Evolutionary conservation across 805 yeast species (phyloP).

Genomic region (Wickerhamiella azyma): DNA sequence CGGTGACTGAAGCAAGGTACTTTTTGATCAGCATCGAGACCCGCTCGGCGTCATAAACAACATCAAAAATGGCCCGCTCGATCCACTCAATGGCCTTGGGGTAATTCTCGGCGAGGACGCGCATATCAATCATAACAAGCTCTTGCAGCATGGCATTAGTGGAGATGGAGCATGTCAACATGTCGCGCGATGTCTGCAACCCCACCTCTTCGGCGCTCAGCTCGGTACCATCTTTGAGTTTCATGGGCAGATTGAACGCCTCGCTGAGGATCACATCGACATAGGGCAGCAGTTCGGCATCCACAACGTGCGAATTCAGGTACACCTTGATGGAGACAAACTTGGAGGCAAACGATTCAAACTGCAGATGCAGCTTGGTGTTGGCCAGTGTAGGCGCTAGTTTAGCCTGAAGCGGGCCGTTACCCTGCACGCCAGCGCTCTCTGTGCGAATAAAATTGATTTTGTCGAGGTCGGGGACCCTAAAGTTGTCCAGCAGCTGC

Average conservation of each 20-base stretch:
- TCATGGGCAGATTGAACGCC: conserved; percentile 60
- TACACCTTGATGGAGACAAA: conserved; percentile 58
- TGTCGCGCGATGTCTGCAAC: conserved; percentile 54
- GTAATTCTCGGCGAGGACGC: conserved; percentile 51
- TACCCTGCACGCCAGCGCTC: conserved; percentile 32
- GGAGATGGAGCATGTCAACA: conserved; percentile 40
- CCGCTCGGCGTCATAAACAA: conserved; percentile 60
- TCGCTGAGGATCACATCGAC: conserved; percentile 49
- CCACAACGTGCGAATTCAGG: conserved; percentile 42
- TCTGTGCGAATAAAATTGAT: conserved; percentile 57
- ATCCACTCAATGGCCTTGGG: conserved; percentile 65
- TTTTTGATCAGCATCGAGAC: conserved; percentile 53
- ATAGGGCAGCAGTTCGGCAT: conserved; percentile 43
- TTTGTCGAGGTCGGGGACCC: conserved; percentile 58
- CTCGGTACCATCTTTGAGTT: conserved; percentile 42
- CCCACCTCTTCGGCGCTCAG: conserved; percentile 68
- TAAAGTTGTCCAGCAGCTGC: conserved; percentile 44
- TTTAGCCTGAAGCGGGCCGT: conserved; percentile 33
- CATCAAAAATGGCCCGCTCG: conserved; percentile 44
- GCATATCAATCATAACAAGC: conserved; percentile 44
- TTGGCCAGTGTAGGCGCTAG: not conserved
- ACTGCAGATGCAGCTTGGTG: conserved; percentile 43
- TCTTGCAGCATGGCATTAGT: conserved; percentile 57
- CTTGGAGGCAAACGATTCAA: conserved; percentile 67
- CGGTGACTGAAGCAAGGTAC: conserved; percentile 45